phyloP scores from a whole-genome alignment of 306 rosid genomes.

The Delonix regia region DNA sequence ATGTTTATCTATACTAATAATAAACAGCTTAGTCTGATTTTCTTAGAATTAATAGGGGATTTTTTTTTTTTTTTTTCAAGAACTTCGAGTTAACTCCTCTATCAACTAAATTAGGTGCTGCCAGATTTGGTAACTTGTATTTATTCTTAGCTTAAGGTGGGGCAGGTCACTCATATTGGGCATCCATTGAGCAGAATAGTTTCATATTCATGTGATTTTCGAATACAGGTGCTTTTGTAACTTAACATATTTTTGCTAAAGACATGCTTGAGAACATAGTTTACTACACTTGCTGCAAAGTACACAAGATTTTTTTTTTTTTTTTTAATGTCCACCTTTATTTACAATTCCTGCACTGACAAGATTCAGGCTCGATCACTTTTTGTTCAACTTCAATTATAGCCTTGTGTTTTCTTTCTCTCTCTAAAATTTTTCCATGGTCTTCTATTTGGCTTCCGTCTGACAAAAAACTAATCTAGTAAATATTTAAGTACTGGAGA shows the following conservation, averaged over 20 bases:
- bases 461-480: background rate
- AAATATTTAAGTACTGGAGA: constrained; percentile 7
- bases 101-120: background rate
- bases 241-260: background rate
- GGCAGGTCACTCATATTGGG: background rate
- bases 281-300: background rate
- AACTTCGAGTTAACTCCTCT: background rate
- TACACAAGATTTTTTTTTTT: background rate
- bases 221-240: background rate
- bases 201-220: constrained; percentile 6
- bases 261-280: background rate
- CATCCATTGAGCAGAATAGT: constrained; percentile 1
- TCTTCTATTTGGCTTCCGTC: constrained; percentile 32
- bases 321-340: background rate
- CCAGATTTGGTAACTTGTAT: background rate
- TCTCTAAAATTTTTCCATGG: background rate
- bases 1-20: background rate
- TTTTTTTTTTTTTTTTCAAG: too few species aligned
- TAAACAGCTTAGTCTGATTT: background rate
- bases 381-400: background rate
- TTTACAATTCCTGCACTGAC: background rate
- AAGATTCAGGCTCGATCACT: background rate
- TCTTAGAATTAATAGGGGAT: background rate
- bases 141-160: background rate
- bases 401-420: constrained; percentile 7